Conservation (phyloP, 2,329 filamentous ascomycete genomes). For the Tolypocladium inflatum region DNA sequence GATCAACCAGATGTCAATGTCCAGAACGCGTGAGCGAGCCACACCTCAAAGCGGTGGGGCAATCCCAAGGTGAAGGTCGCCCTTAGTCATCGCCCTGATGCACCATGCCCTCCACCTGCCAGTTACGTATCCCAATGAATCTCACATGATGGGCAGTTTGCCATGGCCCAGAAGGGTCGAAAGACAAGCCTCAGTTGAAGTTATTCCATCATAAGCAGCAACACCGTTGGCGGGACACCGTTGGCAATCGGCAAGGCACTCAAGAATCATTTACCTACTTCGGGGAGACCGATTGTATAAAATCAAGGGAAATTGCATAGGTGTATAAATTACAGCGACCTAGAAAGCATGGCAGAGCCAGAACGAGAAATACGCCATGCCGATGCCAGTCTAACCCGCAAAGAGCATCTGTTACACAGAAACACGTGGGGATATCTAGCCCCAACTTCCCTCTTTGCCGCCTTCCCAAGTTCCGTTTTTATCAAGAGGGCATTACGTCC, state of each 20-base stretch:
- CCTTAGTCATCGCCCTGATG: background rate
- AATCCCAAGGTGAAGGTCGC: background rate
- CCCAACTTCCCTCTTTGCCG: slow-evolving; percentile 35
- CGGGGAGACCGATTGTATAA: slow-evolving; percentile 2
- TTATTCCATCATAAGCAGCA: too few relatives aligned
- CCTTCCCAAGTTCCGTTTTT: slow-evolving; percentile 36
- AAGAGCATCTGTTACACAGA: slow-evolving; percentile 31
- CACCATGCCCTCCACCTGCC: background rate
- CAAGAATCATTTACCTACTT: too few relatives aligned
- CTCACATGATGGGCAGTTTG: background rate
- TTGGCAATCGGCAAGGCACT: too few relatives aligned
- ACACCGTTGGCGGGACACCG: too few relatives aligned
- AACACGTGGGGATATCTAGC: slow-evolving; percentile 26
- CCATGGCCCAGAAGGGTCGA: background rate
- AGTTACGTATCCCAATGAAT: background rate
- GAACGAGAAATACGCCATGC: slow-evolving; percentile 35
- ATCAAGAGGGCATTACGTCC: slow-evolving; percentile 27
- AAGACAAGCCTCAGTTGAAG: too few relatives aligned
- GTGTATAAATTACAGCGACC: slow-evolving; percentile 56
- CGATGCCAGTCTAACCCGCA: slow-evolving; percentile 40
- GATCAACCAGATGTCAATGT: background rate
- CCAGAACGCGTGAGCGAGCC: background rate
- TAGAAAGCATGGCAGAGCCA: slow-evolving; percentile 37
- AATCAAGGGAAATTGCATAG: slow-evolving; percentile 44
- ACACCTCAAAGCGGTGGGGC: background rate